Base-by-base conservation (phyloP, 2,329 filamentous ascomycete species). In the Sporothrix schenckii region DNA sequence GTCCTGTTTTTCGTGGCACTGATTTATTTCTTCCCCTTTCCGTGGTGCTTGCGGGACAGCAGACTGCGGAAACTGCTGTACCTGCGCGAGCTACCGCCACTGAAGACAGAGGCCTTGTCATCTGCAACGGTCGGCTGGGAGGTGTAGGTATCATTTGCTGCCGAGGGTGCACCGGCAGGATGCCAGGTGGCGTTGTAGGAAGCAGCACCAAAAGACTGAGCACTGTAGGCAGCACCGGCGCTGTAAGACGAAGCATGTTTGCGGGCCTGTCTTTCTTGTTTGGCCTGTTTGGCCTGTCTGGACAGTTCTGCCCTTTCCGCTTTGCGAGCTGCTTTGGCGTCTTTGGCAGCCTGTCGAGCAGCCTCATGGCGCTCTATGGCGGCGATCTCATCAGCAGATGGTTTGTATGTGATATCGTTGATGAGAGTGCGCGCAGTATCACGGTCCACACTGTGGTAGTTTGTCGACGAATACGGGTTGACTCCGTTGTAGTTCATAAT, bases 51-150 rank as follows among this genome's bases (percentile, higher is more conserved):
- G 56, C 70, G 66, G 9, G 66, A 41, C 69, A 58, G 13, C 44
- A 68, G 34, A 19, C 63, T 66, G 63, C 63, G 52, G 39, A 76
- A 71, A 54, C 70, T 56, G 47, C 72, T 44, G 47, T 70, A 73
- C 73, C 74, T 58, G 56, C 71, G 72, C 72, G 77, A 74, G 69
- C 69, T 73, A 63, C 30, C 16, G 72, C 72, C 74, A 49, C 74
- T 75, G 41, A 74, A 71, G 60, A 76, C 53, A 30, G 77, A 79
- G 52, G 76, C 74, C 7, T 71, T 71, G 74, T 76, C 76, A 34
- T 70, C 56, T 2, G 44, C 24, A 24, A 9, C 16, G 39, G 13
- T 6, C 13, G 21, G 24, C 11, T 39, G 11, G 16, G n/a, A 21
- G 56, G 16, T 21, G 30, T 60, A 41, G 7, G 30, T 9, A 16